Evolutionary conservation across 148 eudicot species (phyloP), one percentile per base, ranked within the genome.

Genomic region (Fagopyrum homotropicum): DNA sequence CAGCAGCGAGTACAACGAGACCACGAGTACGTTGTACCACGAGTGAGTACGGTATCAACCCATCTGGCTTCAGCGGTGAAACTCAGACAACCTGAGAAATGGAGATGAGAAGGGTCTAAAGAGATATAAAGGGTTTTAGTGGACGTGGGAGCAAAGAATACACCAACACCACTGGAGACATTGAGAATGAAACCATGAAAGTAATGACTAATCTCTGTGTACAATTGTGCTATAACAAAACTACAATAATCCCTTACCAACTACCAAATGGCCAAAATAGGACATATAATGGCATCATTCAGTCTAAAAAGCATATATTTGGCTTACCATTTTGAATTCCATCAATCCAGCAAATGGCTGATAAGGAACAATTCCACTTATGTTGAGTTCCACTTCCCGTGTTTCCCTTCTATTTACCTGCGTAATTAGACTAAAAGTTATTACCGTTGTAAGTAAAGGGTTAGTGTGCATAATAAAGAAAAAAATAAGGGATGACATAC

Each of bases 391-490:
- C 0, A 22, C 26, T 22, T 22, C 26, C 26, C 99, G 91, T 46
- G 94, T 96, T 86, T 96, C 99, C 84, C 99, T 92, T 84, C 99
- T 85, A 83, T 92, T 96, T 60, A 98, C 98, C 99, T 95, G 78
- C 43, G 76, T 48, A 76, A 75, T 66, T 64, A 81, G 6, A 69
- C 63, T 40, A 46, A 3, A 54, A 47, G 14, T 64, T 64, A 45
- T 64, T 64, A 35, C 45, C 5, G 40, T 64, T 2, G 46, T 40
- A 64, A 40, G n/a, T 30, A 64, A 17, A 64, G n/a, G 66, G 16
- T 30, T 64, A 64, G 46, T 64, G 70, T 40, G 70, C 45, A 35
- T 35, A 64, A 40, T 11, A 64, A 30, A 35, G 17, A 17, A 57
- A 17, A 17, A 17, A 17, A 22, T 22, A 22, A 22, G 26, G 26